These are phyloP conservation scores for Corylus avellana DNA, from an alignment of 306 rosid species.

Conservation along the genomic window DNA sequence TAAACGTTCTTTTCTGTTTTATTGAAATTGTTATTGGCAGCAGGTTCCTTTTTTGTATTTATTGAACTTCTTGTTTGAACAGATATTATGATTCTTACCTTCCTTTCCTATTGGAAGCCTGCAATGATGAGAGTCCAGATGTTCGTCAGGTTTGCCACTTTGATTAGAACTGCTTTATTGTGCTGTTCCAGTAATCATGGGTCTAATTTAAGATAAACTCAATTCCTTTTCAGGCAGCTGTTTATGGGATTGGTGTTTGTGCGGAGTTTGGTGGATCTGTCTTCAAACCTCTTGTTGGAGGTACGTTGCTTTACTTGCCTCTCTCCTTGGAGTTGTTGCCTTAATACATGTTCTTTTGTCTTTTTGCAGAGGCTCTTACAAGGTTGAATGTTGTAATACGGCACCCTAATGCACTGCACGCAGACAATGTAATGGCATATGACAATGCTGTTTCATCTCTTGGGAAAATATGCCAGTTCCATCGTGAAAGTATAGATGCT, in stretches of 20 bases:
- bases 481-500: constrained; percentile 88
- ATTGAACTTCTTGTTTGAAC: constrained; percentile 29
- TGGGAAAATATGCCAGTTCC: constrained; percentile 89
- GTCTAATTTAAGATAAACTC: constrained; percentile 16
- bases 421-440: constrained; percentile 88
- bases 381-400: constrained; percentile 81
- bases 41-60: neutral
- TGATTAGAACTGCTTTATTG: constrained; percentile 8
- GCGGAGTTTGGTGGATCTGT: constrained; percentile 94
- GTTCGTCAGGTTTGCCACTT: constrained; percentile 79
- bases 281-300: constrained; percentile 80
- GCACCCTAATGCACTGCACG: constrained; percentile 74
- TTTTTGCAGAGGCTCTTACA: constrained; percentile 84
- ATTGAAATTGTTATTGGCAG: constrained; percentile 12
- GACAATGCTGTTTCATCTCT: constrained; percentile 97
- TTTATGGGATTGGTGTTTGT: constrained; percentile 97
- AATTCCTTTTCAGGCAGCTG: constrained; percentile 79
- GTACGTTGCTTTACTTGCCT: constrained; percentile 39
- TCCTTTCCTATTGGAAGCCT: constrained; percentile 95
- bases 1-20: constrained; percentile 31
- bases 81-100: constrained; percentile 87
- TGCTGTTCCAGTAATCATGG: constrained; percentile 2
- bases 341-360: constrained; percentile 11
- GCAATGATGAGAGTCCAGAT: constrained; percentile 91
- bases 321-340: constrained; percentile 9